A percentile compares a stretch with the other conserved stretches of the same genome.
Evolutionary conservation across 2,329 filamentous ascomycete species (phyloP).

Genomic region (Parastagonospora nodorum): DNA sequence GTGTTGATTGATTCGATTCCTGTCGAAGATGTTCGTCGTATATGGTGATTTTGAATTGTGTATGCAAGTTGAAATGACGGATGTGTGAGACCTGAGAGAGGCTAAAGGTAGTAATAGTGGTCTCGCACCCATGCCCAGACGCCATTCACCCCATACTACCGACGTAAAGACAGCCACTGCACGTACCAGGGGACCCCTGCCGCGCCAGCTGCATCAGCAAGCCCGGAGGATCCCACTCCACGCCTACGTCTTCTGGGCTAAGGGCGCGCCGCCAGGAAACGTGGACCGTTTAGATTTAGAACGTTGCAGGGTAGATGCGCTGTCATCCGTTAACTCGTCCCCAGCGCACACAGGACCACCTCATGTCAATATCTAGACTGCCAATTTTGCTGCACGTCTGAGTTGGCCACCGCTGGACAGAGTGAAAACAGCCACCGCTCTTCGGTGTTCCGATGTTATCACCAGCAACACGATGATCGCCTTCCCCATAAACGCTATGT

Average conservation of each 20-base stretch:
- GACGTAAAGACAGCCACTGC: conserved; percentile 36
- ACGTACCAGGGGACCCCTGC: conserved; percentile 36
- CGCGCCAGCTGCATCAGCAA: conserved; percentile 42
- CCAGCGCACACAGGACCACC: conserved; percentile 29
- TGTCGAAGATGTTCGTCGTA: conserved; percentile 10
- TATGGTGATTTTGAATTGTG: conserved; percentile 11
- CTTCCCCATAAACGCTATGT: conserved; percentile 12
- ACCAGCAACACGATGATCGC: conserved; percentile 16
- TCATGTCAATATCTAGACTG: conserved; percentile 33
- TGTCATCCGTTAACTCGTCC: conserved; percentile 47
- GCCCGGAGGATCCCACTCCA: conserved; percentile 37
- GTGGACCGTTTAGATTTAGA: conserved; percentile 43
- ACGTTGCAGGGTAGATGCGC: conserved; percentile 41
- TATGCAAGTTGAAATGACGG: conserved; percentile 20
- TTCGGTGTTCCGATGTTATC: conserved; percentile 14
- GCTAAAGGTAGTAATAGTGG: conserved; percentile 38
- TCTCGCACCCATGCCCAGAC: conserved; percentile 37
- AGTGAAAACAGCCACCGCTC: conserved; percentile 21
- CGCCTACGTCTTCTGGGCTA: conserved; percentile 35
- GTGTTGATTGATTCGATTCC: conserved; percentile 8
- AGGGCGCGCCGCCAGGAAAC: conserved; percentile 43
- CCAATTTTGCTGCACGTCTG: conserved; percentile 32
- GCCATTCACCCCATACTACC: conserved; percentile 48
- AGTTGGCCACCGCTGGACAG: conserved; percentile 29
- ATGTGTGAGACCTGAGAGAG: conserved; percentile 13